Conservation (phyloP, 768 basidiomycete species). For the Lentinus tigrinus region DNA sequence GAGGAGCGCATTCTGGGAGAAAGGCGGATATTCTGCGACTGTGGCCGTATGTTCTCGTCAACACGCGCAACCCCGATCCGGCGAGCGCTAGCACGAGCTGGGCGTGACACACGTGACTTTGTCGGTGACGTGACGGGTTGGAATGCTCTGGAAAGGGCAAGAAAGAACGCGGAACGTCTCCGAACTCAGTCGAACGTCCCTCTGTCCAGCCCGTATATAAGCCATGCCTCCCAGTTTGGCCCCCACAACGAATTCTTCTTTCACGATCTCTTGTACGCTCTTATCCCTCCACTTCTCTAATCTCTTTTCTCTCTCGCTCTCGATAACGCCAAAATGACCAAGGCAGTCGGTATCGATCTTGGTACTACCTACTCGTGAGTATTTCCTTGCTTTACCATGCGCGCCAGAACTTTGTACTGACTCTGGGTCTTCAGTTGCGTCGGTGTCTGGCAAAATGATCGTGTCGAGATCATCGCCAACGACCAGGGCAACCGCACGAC, state of each 20-base stretch:
- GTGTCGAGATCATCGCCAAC: conserved; percentile 97
- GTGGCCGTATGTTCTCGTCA: neutral
- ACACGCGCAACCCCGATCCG: neutral
- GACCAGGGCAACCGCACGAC: conserved; percentile 95
- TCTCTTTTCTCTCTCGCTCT: conserved; percentile 16
- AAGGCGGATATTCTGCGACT: too few relatives aligned
- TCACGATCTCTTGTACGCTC: conserved; percentile 18
- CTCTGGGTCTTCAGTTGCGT: conserved; percentile 67
- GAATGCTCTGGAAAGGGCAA: conserved; percentile 21
- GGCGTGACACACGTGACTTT: conserved; percentile 11
- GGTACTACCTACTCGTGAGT: conserved; percentile 92
- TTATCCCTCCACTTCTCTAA: neutral
- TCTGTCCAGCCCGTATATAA: conserved; percentile 18
- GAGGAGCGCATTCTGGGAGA: too few relatives aligned
- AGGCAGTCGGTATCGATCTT: conserved; percentile 89
- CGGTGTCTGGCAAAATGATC: conserved; percentile 99
- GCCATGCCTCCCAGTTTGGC: conserved; percentile 8
- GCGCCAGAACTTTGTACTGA: conserved; percentile 1
- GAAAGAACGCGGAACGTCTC: conserved; percentile 23
- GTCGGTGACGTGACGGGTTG: conserved; percentile 13
- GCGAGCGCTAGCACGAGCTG: neutral
- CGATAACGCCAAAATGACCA: conserved; percentile 32
- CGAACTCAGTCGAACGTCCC: conserved; percentile 27
- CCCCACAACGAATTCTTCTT: conserved; percentile 18
- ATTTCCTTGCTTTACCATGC: neutral